phyloP scores from a whole-genome alignment of 352 stramenopile species.

The Pythium myriotylum region DNA sequence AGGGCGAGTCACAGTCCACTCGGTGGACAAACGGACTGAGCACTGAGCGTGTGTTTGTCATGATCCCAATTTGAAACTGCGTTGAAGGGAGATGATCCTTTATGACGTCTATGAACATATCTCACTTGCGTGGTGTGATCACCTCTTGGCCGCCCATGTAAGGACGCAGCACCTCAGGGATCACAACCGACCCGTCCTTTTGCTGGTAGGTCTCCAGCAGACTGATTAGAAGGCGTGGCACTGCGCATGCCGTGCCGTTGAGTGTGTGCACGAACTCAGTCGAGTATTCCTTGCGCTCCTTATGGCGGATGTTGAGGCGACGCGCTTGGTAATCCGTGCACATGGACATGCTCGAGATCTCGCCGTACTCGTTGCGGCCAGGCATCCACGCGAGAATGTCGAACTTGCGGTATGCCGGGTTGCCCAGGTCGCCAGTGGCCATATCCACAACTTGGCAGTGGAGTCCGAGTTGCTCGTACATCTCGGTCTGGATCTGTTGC shows the following conservation, averaged over 20 bases:
- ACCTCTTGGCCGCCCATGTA: conserved; percentile 81
- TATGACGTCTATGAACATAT: not conserved
- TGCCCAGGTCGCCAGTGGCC: conserved; percentile 79
- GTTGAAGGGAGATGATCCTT: not conserved
- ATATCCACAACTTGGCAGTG: conserved; percentile 87
- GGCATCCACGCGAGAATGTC: conserved; percentile 90
- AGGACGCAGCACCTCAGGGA: conserved; percentile 75
- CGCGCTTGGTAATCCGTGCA: conserved; percentile 91
- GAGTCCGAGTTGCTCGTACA: conserved; percentile 79
- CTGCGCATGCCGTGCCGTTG: conserved; percentile 84
- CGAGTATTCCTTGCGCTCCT: conserved; percentile 52
- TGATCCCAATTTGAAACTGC: too few species aligned
- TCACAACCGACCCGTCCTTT: conserved; percentile 72
- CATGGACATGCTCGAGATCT: conserved; percentile 88
- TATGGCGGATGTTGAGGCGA: conserved; percentile 86
- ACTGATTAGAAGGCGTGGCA: conserved; percentile 83
- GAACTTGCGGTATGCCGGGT: conserved; percentile 84
- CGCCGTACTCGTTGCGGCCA: conserved; percentile 70
- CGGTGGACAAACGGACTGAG: conserved; percentile 7
- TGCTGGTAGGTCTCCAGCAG: conserved; percentile 87
- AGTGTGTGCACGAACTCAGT: conserved; percentile 88
- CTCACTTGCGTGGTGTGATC: conserved; percentile 35
- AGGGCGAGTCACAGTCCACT: conserved; percentile 32
- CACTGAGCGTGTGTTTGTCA: conserved; percentile 17
- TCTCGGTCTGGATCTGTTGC: conserved; percentile 70